Evolutionary conservation across 129 eudicot species (phyloP).

Genomic region (Flaveria robusta): DNA sequence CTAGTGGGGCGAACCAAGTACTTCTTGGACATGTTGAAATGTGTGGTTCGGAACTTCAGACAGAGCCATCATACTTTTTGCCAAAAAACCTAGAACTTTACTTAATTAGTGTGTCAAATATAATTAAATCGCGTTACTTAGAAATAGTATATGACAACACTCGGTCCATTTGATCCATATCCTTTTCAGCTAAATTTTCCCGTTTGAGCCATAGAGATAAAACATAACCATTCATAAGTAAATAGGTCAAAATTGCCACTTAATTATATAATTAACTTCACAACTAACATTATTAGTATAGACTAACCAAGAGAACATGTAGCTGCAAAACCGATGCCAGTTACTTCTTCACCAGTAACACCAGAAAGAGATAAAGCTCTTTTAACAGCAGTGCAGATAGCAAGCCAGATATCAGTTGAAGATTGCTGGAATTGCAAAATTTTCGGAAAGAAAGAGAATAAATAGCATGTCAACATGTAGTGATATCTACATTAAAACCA

Average conservation of each 20-base stretch:
- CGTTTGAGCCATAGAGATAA: neutral
- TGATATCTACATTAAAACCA: neutral
- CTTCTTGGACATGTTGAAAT: neutral
- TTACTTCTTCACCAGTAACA: conserved; percentile 75
- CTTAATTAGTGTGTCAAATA: neutral
- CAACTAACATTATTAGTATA: conserved; percentile 10
- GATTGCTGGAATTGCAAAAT: conserved; percentile 74
- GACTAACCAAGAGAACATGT: conserved; percentile 95
- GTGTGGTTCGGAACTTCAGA: neutral
- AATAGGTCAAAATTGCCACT: neutral
- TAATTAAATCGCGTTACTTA: neutral
- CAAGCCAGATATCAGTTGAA: conserved; percentile 99
- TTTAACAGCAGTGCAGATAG: conserved; percentile 92
- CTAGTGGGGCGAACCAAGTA: neutral
- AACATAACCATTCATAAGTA: conserved; percentile 5
- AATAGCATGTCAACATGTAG: conserved; percentile 6
- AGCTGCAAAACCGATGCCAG: conserved; percentile 94
- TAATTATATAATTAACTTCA: conserved; percentile 16
- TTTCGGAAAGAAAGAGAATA: conserved; percentile 1
- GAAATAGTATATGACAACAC: neutral
- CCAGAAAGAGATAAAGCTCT: conserved; percentile 72
- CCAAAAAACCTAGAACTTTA: neutral
- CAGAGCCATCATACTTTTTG: neutral
- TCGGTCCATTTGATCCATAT: neutral
- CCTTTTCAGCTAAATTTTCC: neutral